phyloP scores from a whole-genome alignment of 2,329 filamentous ascomycete genomes.

The Alternaria triticina region DNA sequence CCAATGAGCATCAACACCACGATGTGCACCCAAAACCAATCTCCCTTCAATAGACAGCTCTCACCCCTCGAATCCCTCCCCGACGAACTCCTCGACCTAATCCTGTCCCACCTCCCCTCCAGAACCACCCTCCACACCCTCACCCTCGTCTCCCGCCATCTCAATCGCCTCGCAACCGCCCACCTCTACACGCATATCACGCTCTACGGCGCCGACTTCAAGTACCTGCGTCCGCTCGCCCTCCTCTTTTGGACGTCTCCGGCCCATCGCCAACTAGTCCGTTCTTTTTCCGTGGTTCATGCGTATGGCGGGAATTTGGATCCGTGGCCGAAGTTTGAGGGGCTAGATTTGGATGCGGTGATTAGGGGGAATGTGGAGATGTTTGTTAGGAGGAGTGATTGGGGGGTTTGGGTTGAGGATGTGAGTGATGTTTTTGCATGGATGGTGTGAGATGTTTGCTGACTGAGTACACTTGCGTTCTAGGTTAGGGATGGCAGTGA shows the following conservation, averaged over 20 bases:
- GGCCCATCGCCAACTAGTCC: slow-evolving; percentile 8
- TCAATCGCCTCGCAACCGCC: slow-evolving; percentile 21
- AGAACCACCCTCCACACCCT: slow-evolving; percentile 7
- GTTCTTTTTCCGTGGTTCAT: slow-evolving; percentile 10
- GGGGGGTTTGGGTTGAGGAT: slow-evolving; percentile 8
- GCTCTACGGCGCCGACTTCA: slow-evolving; percentile 12
- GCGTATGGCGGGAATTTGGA: slow-evolving; percentile 22
- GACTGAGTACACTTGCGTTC: no score
- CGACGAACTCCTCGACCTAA: slow-evolving; percentile 22
- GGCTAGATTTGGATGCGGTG: slow-evolving; percentile 2
- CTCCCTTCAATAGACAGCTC: background rate
- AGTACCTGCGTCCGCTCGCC: slow-evolving; percentile 16
- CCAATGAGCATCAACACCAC: background rate
- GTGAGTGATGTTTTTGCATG: background rate
- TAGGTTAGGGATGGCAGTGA: slow-evolving; percentile 11
- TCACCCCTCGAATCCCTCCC: slow-evolving; percentile 12
- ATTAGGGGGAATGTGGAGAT: slow-evolving; percentile 2
- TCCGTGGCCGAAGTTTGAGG: slow-evolving; percentile 14
- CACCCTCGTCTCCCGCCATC: slow-evolving; percentile 11
- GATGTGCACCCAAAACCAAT: background rate
- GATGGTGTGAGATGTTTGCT: no score
- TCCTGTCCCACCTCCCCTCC: background rate
- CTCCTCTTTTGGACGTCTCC: slow-evolving; percentile 18
- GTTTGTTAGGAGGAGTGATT: slow-evolving; percentile 8
- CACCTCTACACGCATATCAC: slow-evolving; percentile 19